These are phyloP conservation scores for Trichaptum fuscoviolaceum DNA, from an alignment of 768 basidiomycete species.

Conservation along the genomic window DNA sequence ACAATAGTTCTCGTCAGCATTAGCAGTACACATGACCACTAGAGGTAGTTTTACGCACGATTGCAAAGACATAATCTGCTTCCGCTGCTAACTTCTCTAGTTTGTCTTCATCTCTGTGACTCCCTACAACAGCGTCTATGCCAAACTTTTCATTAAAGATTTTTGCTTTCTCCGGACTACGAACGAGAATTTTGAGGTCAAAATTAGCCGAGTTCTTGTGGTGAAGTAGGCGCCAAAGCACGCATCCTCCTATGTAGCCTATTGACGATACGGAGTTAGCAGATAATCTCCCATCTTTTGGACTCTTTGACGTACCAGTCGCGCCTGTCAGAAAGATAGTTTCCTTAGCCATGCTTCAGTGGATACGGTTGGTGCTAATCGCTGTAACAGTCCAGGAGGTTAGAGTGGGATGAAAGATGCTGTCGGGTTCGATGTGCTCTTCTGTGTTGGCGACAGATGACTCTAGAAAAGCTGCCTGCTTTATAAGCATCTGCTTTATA, in stretches of 20 bases:
- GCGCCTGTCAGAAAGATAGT: neutral
- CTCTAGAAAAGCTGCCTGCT: neutral
- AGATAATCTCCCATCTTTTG: neutral
- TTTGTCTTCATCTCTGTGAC: constrained; percentile 32
- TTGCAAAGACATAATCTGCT: constrained; percentile 42
- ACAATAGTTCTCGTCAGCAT: neutral
- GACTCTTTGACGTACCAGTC: neutral
- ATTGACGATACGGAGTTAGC: neutral
- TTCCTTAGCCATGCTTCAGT: neutral
- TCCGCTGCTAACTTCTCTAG: constrained; percentile 35
- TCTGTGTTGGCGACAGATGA: neutral
- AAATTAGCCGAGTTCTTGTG: constrained; percentile 38
- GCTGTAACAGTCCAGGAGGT: no score
- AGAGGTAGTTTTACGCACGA: constrained; percentile 23
- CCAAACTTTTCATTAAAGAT: constrained; percentile 20
- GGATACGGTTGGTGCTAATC: no score
- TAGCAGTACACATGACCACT: neutral
- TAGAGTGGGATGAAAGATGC: no score
- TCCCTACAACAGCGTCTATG: constrained; percentile 35
- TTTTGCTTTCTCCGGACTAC: constrained; percentile 33
- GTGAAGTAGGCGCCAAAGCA: constrained; percentile 40
- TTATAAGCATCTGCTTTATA: neutral
- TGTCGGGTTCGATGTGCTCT: no score
- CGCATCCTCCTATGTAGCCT: constrained; percentile 57
- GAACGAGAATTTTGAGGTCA: constrained; percentile 41